These are phyloP conservation scores for Aspergillus diversus DNA, from an alignment of 495 filamentous ascomycete species.

Conservation along the genomic window DNA sequence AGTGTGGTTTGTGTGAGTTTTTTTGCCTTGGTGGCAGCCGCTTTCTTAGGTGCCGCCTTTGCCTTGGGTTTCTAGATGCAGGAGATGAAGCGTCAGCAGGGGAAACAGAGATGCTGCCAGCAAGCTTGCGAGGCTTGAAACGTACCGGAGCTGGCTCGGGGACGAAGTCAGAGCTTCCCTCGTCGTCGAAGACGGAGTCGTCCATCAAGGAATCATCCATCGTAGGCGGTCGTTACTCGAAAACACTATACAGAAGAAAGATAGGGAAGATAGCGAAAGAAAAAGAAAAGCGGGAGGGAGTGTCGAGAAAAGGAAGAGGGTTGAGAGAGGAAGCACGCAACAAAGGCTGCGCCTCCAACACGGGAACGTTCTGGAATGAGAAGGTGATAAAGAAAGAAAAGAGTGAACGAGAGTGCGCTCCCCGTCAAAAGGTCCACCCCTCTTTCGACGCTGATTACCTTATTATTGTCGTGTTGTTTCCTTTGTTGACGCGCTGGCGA, in stretches of 20 bases:
- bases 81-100: background rate
- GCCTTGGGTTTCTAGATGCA: conserved; percentile 63
- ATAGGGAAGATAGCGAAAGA: conserved; percentile 1
- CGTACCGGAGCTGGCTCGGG: conserved; percentile 44
- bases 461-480: conserved; percentile 14
- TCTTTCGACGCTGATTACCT: background rate
- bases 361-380: conserved; percentile 2
- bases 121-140: background rate
- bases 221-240: conserved; percentile 17
- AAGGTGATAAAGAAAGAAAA: conserved; percentile 12
- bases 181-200: conserved; percentile 61
- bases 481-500: conserved; percentile 22
- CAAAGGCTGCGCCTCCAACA: conserved; percentile 13
- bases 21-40: conserved; percentile 48
- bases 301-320: conserved; percentile 4
- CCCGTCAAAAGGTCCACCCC: conserved; percentile 1
- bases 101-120: background rate
- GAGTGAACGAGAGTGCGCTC: conserved; percentile 14
- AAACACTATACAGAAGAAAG: background rate
- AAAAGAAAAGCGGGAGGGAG: conserved; percentile 6
- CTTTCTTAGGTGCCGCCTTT: conserved; percentile 57
- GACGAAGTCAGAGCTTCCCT: conserved; percentile 51
- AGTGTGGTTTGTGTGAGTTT: conserved; percentile 73
- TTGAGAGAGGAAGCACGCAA: background rate
- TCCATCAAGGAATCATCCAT: conserved; percentile 54